Percentiles rank a stretch among this genome's conserved stretches.
These are phyloP conservation scores for Phialocephala sp. DNA, from an alignment of 2,329 filamentous ascomycete species.

Conservation along the genomic window DNA sequence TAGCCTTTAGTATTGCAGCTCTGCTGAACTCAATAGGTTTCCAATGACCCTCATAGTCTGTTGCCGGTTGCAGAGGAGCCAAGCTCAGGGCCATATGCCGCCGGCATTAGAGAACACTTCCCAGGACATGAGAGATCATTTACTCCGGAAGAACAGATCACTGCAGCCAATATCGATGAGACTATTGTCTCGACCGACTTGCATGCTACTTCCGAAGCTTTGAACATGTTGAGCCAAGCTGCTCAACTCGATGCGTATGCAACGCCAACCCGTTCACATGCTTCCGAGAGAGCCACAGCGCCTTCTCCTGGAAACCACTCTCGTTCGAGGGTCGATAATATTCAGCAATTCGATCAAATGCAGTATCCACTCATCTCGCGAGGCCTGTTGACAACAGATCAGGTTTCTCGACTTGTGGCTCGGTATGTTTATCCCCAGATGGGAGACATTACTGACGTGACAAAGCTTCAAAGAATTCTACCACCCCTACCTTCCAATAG, in stretches of 20 bases:
- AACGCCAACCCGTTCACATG: constrained; percentile 26
- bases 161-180: constrained; percentile 44
- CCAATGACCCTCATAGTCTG: constrained; percentile 6
- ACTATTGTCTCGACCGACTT: constrained; percentile 49
- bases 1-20: constrained; percentile 4
- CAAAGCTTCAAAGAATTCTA: constrained; percentile 69
- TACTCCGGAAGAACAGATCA: constrained; percentile 26
- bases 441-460: constrained; percentile 29
- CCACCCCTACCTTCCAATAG: constrained; percentile 71
- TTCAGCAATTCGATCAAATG: constrained; percentile 10
- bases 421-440: constrained; percentile 9
- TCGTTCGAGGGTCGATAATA: constrained; percentile 5
- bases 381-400: constrained; percentile 25
- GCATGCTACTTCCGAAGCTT: constrained; percentile 50
- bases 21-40: neutral
- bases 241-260: constrained; percentile 45
- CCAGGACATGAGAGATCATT: constrained; percentile 19
- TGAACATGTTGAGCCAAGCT: constrained; percentile 49
- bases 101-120: constrained; percentile 28
- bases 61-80: constrained; percentile 11
- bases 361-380: constrained; percentile 29
- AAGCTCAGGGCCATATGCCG: constrained; percentile 21
- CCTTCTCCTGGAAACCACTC: constrained; percentile 13
- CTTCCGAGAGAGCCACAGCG: constrained; percentile 15
- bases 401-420: constrained; percentile 22